Evolutionary conservation across 352 stramenopile genomes (phyloP).

Genomic region (Phytopythium kandeliae): DNA sequence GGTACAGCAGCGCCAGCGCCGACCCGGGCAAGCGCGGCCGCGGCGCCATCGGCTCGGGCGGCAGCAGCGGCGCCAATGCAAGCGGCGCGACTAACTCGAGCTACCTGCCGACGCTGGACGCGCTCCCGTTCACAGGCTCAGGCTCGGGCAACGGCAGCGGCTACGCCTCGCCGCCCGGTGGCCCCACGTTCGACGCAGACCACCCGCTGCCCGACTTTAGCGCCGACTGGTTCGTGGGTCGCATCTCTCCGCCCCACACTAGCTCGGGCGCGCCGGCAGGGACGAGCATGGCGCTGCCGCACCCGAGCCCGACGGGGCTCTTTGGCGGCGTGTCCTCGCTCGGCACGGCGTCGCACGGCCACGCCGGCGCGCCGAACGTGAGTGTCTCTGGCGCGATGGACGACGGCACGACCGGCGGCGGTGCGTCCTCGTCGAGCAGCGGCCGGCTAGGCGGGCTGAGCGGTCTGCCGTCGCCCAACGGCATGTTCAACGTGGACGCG

Average conservation of each 20-base stretch:
- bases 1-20: neutral
- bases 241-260: constrained; percentile 13
- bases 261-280: neutral
- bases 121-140: constrained; percentile 1
- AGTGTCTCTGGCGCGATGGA: constrained; percentile 10
- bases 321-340: constrained; percentile 3
- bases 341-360: neutral
- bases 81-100: neutral
- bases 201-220: constrained; percentile 47
- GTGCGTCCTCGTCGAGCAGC: neutral
- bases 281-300: constrained; percentile 5
- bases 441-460: neutral
- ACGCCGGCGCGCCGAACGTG: neutral
- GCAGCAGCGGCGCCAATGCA: neutral
- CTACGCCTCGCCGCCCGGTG: constrained; percentile 17
- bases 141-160: constrained; percentile 12
- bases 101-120: constrained; percentile 14
- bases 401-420: neutral
- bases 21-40: neutral
- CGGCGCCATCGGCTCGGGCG: neutral
- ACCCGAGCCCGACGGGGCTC: constrained; percentile 4
- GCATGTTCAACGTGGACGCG: constrained; percentile 49
- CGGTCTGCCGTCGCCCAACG: constrained; percentile 32
- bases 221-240: constrained; percentile 28
- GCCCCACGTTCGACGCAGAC: constrained; percentile 27